These are phyloP conservation scores for Didymella arachidicola DNA, from an alignment of 2,329 filamentous ascomycete genomes.

Conservation along the genomic window DNA sequence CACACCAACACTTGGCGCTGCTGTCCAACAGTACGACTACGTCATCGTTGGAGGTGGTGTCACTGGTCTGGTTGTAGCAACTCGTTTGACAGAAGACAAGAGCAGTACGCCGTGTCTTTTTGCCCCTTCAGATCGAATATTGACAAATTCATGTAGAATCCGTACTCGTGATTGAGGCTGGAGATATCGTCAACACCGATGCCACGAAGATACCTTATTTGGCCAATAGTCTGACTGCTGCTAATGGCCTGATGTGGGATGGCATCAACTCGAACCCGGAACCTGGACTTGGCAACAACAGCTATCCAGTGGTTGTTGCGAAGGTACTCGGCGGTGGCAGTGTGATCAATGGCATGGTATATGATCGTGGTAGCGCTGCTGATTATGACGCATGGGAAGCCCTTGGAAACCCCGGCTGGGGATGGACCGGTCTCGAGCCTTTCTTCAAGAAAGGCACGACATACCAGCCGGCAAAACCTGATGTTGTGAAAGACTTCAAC, in stretches of 20 bases:
- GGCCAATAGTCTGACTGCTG: slow-evolving; percentile 32
- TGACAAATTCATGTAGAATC: slow-evolving; percentile 28
- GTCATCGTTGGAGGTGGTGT: slow-evolving; percentile 43
- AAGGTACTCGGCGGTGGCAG: slow-evolving; percentile 40
- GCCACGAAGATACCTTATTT: slow-evolving; percentile 32
- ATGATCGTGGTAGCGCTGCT: slow-evolving; percentile 42
- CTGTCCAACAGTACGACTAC: slow-evolving; percentile 36
- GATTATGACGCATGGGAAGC: slow-evolving; percentile 63
- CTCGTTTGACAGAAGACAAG: slow-evolving; percentile 36
- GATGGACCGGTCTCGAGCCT: slow-evolving; percentile 57
- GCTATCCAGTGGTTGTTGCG: slow-evolving; percentile 32
- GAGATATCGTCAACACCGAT: slow-evolving; percentile 5
- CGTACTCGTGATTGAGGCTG: slow-evolving; percentile 9
- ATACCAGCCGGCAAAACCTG: slow-evolving; percentile 32
- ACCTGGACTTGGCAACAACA: slow-evolving; percentile 31
- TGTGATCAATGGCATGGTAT: slow-evolving; percentile 50
- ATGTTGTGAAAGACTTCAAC: slow-evolving; percentile 31
- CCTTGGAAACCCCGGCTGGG: slow-evolving; percentile 67
- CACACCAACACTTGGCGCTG: slow-evolving; percentile 24
- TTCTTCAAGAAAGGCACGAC: slow-evolving; percentile 40
- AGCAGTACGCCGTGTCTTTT: slow-evolving; percentile 23
- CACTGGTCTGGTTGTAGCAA: slow-evolving; percentile 40
- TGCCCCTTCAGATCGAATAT: too few species aligned
- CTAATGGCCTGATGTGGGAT: slow-evolving; percentile 32
- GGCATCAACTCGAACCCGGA: slow-evolving; percentile 31